Evolutionary conservation across 148 eudicot species (phyloP), one percentile per base, ranked within the genome.

Genomic region (Cornus florida): DNA sequence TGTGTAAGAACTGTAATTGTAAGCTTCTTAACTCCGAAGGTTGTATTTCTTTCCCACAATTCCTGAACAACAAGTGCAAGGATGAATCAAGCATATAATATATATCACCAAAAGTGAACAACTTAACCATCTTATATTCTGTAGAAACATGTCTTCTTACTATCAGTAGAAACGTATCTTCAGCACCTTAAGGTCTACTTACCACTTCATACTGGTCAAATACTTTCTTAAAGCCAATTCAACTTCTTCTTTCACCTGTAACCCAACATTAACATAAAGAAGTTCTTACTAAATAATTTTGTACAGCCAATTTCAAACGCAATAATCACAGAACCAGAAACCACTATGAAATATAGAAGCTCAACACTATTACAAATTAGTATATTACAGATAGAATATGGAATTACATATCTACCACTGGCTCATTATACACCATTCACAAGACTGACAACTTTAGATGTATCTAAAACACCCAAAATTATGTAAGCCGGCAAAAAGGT

Each of bases 201-300:
- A 93, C 98, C 91, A 59, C 78, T 87, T 91, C 79, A 89, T 84
- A 79, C 75, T 88, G 74, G 81, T 75, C 75, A 89, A 75, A 78
- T 95, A 88, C 82, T 89, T 95, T 82, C 82, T 90, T 62, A 95
- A 82, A 74, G 97, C 98, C 74, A 73, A 71, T 72, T 95, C 98
- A 76, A 95, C 94, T 90, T 95, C 98, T 88, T 95, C 98, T 84
- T 91, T 93, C 65, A 95, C 97, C 98, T 95, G 86, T 81, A 81
- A 83, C 66, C 66, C 66, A 75, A 60, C 10, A 60, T 7, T 2
- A 53, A 41, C 59, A 62, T 14, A 75, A n/a, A 33, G 3, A 38
- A 71, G 2, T 31, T 24, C 17, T 71, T 48, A 60, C 69, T 32
- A 5, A 60, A 12, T 59, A 74, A 43, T 12, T 43, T 17, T 9